Percentiles rank a stretch among this genome's conserved stretches.
These are phyloP conservation scores for Fraxinus greggii DNA, from an alignment of 305 asterid genomes.

Conservation along the genomic window DNA sequence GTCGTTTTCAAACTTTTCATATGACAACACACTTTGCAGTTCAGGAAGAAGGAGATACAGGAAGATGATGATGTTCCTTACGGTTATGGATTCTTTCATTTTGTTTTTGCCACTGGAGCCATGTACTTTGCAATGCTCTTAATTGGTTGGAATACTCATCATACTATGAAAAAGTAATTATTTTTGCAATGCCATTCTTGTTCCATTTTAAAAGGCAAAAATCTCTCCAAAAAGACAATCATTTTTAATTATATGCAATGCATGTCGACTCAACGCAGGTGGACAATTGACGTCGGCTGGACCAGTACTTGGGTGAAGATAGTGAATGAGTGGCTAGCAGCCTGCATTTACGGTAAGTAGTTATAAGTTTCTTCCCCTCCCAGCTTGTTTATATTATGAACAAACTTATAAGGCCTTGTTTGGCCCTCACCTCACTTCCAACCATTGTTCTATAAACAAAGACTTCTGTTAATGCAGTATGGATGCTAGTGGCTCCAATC, in stretches of 20 bases:
- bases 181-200: not conserved
- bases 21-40: constrained; percentile 32
- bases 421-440: not conserved
- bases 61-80: constrained; percentile 53
- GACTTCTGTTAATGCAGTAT: constrained; percentile 24
- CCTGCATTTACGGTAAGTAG: constrained; percentile 46
- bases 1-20: not conserved
- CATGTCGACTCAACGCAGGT: constrained; percentile 27
- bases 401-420: not conserved
- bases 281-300: constrained; percentile 57
- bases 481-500: constrained; percentile 43
- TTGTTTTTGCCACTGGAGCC: constrained; percentile 56
- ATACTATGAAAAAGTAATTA: constrained; percentile 46
- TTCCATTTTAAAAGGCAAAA: not conserved
- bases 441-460: not conserved
- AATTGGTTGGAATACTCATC: constrained; percentile 55
- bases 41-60: constrained; percentile 42
- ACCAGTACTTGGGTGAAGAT: constrained; percentile 62
- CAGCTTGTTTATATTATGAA: not conserved
- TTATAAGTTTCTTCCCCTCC: not conserved
- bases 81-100: constrained; percentile 53
- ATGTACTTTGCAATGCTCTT: constrained; percentile 58
- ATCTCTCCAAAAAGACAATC: not conserved
- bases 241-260: not conserved
- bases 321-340: constrained; percentile 57